phyloP scores from a whole-genome alignment of 202 grass and related monocot genomes.

The Bolboschoenoplectus hybrid region DNA sequence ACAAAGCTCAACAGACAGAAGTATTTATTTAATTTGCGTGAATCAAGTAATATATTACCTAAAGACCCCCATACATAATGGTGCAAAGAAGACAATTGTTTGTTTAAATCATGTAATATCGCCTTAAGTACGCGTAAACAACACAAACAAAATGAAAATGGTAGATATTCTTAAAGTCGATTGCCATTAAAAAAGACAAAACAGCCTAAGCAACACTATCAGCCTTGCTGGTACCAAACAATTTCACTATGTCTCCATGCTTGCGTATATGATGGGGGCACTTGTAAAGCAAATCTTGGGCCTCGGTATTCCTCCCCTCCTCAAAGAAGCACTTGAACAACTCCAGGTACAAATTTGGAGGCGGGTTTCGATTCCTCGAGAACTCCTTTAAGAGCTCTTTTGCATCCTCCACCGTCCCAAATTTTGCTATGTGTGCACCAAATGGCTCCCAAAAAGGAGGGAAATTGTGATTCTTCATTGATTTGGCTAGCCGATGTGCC shows the following conservation, averaged over 20 bases:
- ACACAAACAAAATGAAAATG: slow-evolving; percentile 13
- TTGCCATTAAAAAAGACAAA: background rate
- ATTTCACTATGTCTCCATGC: slow-evolving; percentile 49
- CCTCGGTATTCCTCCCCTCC: slow-evolving; percentile 75
- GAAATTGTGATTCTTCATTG: slow-evolving; percentile 66
- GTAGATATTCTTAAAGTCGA: background rate
- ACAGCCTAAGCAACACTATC: slow-evolving; percentile 44
- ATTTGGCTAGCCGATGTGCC: slow-evolving; percentile 63
- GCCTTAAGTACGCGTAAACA: background rate
- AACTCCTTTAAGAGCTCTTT: slow-evolving; percentile 71
- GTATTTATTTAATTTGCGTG: background rate
- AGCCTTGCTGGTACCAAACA: slow-evolving; percentile 71
- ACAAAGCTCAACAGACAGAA: background rate
- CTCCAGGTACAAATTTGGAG: slow-evolving; percentile 50
- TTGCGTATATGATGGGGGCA: slow-evolving; percentile 76
- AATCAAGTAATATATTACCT: background rate
- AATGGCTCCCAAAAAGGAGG: slow-evolving; percentile 75
- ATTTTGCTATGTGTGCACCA: slow-evolving; percentile 65
- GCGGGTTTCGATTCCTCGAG: slow-evolving; percentile 46
- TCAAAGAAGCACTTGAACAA: slow-evolving; percentile 71
- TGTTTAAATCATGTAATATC: background rate
- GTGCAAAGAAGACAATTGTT: background rate
- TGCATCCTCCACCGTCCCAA: slow-evolving; percentile 71
- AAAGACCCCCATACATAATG: background rate
- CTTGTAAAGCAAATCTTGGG: slow-evolving; percentile 74